Evolutionary conservation across 805 yeast species (phyloP), one percentile per base, ranked within the genome.

Genomic region (Kodamaea sagamina): DNA sequence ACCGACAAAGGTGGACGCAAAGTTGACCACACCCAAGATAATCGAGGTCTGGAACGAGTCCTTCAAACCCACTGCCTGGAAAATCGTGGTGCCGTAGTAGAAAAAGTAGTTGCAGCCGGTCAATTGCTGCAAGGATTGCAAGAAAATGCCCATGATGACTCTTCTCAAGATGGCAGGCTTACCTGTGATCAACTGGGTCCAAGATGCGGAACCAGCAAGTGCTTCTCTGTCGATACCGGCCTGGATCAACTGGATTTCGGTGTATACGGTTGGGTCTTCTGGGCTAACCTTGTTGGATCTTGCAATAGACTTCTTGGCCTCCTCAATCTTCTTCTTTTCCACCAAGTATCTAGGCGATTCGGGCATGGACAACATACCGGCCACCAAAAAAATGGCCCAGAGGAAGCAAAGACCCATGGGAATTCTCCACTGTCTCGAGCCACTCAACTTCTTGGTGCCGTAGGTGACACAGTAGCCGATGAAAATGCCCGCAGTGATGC

Each of bases 101-200:
- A 81, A 81, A 62, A 81, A 81, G 58, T 79, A 81, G 66, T 81
- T 81, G 50, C 75, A 71, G 62, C 86, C 86, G 27, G 82, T 74
- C 47, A 81, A 68, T 57, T 80, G 85, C 61, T 80, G 85, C 53
- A 79, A 64, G 9, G 77, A 65, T 42, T 59, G 62, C 42, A 59
- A 54, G 39, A 58, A 37, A 15, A 59, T 47, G 26, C 63, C 63
- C 41, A 58, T 47, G 17, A 57, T 18, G 24, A 59, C 60, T 44
- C 63, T 44, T 39, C 53, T 47, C 36, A 59, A 47, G 41, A 58
- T 57, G 43, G 59, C 53, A 15, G 63, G 63, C 54, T 56, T 59
- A 31, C 63, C 62, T 1, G 52, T 57, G 43, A 59, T 45, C 34
- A 59, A 51, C 36, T 59, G 58, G 34, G 35, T 50, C 63, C 63